phyloP scores from a whole-genome alignment of 352 stramenopile species.

The Phytophthora podocarpi region DNA sequence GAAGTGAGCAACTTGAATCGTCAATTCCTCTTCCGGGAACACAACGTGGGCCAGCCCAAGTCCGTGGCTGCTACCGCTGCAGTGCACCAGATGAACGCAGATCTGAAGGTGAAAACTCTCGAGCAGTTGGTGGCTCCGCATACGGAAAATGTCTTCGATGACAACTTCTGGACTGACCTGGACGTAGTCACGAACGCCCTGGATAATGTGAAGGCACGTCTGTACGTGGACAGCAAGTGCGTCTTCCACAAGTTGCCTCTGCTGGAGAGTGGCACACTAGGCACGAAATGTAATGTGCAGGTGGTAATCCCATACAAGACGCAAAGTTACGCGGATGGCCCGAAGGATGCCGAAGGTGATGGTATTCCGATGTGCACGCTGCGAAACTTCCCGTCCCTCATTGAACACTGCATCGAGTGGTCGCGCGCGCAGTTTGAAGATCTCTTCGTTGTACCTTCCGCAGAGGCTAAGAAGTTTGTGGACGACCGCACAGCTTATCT shows the following conservation, averaged over 20 bases:
- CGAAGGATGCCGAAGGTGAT: conserved; percentile 98
- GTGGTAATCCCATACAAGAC: conserved; percentile 88
- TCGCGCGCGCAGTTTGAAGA: conserved; percentile 90
- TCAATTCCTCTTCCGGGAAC: conserved; percentile 86
- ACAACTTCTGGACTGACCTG: conserved; percentile 81
- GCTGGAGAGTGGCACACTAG: conserved; percentile 98
- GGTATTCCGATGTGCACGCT: conserved; percentile 99
- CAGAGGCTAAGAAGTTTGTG: conserved; percentile 88
- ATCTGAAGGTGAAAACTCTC: conserved; percentile 81
- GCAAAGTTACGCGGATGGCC: conserved; percentile 95
- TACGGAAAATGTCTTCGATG: conserved; percentile 84
- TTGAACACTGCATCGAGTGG: conserved; percentile 99
- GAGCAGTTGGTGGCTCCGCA: conserved; percentile 82
- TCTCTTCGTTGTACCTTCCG: conserved; percentile 79
- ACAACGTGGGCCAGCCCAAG: conserved; percentile 88
- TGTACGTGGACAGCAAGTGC: conserved; percentile 99
- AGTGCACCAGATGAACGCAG: conserved; percentile 74
- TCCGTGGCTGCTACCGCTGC: conserved; percentile 80
- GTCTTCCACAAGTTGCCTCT: conserved; percentile 97
- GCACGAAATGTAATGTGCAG: conserved; percentile 98
- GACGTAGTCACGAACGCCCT: conserved; percentile 99
- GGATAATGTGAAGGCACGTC: conserved; percentile 98
- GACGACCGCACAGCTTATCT: conserved; percentile 76
- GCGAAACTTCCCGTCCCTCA: conserved; percentile 98
- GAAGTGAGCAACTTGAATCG: conserved; percentile 90